phyloP scores from a whole-genome alignment of 148 eudicot genomes.

The Gaultheria prostrata region DNA sequence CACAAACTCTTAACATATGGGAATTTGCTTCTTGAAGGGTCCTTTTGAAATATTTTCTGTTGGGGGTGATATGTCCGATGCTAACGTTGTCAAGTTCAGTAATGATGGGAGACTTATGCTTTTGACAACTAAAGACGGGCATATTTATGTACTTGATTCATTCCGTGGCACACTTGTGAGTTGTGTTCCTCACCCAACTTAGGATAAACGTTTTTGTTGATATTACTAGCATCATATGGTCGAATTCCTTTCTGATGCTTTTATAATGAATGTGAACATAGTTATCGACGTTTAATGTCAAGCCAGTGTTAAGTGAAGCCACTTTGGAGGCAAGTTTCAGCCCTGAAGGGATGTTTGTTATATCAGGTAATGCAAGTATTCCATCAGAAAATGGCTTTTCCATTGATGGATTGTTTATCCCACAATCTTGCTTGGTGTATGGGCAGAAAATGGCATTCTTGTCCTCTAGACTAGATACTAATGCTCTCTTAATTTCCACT shows the following conservation, averaged over 20 bases:
- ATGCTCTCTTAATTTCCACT: constrained; percentile 1
- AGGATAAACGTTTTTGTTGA: not conserved
- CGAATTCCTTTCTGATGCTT: constrained; percentile 15
- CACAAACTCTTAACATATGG: constrained; percentile 14
- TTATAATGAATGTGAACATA: constrained; percentile 23
- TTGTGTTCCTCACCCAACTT: constrained; percentile 17
- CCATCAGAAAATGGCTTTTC: not conserved
- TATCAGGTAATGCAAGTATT: constrained; percentile 60
- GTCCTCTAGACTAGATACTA: not conserved
- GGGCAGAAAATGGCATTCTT: not conserved
- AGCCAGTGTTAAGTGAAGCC: constrained; percentile 70
- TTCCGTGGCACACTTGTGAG: constrained; percentile 87
- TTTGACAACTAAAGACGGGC: constrained; percentile 78
- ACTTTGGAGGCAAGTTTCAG: constrained; percentile 94
- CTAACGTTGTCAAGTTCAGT: constrained; percentile 86
- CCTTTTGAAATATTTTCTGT: constrained; percentile 85
- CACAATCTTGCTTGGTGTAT: not conserved
- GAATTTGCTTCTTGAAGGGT: constrained; percentile 50
- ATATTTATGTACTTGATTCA: constrained; percentile 89
- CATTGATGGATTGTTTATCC: not conserved
- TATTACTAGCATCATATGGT: not conserved
- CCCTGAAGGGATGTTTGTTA: constrained; percentile 87
- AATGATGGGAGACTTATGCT: constrained; percentile 92
- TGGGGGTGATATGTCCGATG: constrained; percentile 88
- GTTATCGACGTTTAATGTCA: constrained; percentile 67